A percentile compares a stretch with the other conserved stretches of the same genome.
Conservation (phyloP, 495 filamentous ascomycete species). For the Trichoderma virens region DNA sequence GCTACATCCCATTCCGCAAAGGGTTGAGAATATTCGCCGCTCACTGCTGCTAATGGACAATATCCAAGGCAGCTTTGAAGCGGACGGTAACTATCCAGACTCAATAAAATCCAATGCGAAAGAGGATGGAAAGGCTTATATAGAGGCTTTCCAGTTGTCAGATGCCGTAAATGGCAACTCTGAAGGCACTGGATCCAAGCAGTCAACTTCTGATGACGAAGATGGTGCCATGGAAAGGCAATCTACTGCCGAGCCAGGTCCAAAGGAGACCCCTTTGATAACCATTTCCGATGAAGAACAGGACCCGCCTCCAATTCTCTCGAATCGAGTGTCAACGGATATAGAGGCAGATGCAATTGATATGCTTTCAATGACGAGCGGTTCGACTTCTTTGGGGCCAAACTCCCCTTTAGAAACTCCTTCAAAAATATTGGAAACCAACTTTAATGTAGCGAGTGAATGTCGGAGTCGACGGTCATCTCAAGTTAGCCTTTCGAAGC, state of each 20-base stretch:
- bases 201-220: background rate
- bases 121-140: background rate
- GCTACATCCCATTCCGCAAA: constrained; percentile 30
- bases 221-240: background rate
- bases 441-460: background rate
- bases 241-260: background rate
- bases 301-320: background rate
- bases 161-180: background rate
- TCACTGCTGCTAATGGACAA: constrained; percentile 22
- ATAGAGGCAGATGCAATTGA: background rate
- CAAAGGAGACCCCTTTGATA: background rate
- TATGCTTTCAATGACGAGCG: background rate
- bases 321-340: background rate
- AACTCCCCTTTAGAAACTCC: constrained; percentile 1
- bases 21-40: constrained; percentile 20
- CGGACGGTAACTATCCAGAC: background rate
- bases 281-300: background rate
- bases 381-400: background rate
- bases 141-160: background rate
- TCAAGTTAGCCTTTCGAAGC: constrained; percentile 10
- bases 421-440: background rate
- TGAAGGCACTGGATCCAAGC: background rate
- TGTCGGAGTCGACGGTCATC: background rate
- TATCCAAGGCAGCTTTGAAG: constrained; percentile 18
- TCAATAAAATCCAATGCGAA: background rate